Evolutionary conservation across 2,329 filamentous ascomycete genomes (phyloP).

Genomic region (Aureobasidium mangrovei): DNA sequence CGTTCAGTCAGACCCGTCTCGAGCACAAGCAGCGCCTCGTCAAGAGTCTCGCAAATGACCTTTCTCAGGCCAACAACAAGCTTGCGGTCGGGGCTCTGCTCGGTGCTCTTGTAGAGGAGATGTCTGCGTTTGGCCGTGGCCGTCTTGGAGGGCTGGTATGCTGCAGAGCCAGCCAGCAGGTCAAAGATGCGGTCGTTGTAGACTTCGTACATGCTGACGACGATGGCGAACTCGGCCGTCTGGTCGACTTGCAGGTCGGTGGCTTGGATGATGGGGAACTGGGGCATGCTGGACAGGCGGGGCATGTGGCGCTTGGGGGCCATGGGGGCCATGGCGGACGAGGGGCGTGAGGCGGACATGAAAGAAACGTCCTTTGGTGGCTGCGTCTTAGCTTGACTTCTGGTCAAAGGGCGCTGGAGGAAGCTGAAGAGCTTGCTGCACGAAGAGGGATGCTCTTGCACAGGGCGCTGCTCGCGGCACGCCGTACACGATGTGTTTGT

Average conservation of each 20-base stretch:
- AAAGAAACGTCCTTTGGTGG: slow-evolving; percentile 23
- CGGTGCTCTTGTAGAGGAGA: slow-evolving; percentile 85
- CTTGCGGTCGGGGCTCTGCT: slow-evolving; percentile 81
- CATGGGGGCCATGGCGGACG: slow-evolving; percentile 28
- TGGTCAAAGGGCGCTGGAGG: slow-evolving; percentile 7
- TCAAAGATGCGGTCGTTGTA: slow-evolving; percentile 99
- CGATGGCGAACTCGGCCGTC: slow-evolving; percentile 70
- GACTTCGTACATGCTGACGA: slow-evolving; percentile 97
- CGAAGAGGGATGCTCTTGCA: not conserved
- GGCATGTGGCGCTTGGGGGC: slow-evolving; percentile 52
- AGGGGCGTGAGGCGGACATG: slow-evolving; percentile 26
- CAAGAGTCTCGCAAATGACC: slow-evolving; percentile 71
- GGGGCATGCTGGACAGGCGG: slow-evolving; percentile 62
- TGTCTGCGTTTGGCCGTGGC: slow-evolving; percentile 57
- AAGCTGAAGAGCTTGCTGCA: slow-evolving; percentile 6
- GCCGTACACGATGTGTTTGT: slow-evolving; percentile 3
- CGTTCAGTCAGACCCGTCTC: slow-evolving; percentile 84
- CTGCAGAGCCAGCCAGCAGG: slow-evolving; percentile 58
- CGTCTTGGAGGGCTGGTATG: slow-evolving; percentile 38
- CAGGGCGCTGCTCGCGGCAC: not conserved
- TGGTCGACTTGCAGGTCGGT: slow-evolving; percentile 59
- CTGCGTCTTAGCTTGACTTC: slow-evolving; percentile 12
- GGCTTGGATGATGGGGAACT: slow-evolving; percentile 63
- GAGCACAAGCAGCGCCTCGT: slow-evolving; percentile 80
- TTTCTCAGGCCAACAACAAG: slow-evolving; percentile 88